Evolutionary conservation across 2,329 filamentous ascomycete species (phyloP), one percentile per base, ranked within the genome.

Genomic region (Alternaria sp.): DNA sequence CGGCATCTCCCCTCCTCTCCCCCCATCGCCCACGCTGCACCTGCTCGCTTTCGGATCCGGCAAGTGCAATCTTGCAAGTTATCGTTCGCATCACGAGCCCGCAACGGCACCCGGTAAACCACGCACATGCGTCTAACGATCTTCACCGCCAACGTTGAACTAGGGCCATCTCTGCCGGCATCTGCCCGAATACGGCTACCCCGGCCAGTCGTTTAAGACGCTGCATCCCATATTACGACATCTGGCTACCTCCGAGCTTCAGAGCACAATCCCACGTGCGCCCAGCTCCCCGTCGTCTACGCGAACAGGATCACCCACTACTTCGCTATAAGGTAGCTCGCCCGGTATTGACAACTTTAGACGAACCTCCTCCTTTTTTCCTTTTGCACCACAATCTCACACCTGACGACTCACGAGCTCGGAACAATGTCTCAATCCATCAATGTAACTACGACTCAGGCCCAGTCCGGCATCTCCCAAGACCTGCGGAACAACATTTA

Each of bases 401-500:
- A 47, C 52, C 49, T 36, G 19, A 25, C 36, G 13, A 13, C 26
- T 21, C 49, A 36, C 28, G 19, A 32, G 47, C 43, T 40, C 30
- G 25, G 17, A 54, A 59, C 7, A 30, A 62, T 62, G 62, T 47
- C 59, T 28, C 46, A 54, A 45, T 63, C 70, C 60, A 59, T 79
- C 66, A 59, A 66, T 61, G 61, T 80, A 50, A 66, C 72, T 44
- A 74, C 74, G 65, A 75, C 76, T 65, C 76, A 77, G 65, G 78
- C 83, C 61, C 81, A 83, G 66, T 76, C 80, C 74, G 74, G 73
- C 78, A 72, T 83, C 72, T 76, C 78, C 69, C 74, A 64, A 58
- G 62, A 75, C 57, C 67, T 81, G 3, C 81, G 83, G 73, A 79
- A 79, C 70, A 72, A 72, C 62, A 79, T 85, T 74, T 82, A 81